Base-by-base conservation (phyloP, 441 rosid species). In the Eutrema salsugineum region DNA sequence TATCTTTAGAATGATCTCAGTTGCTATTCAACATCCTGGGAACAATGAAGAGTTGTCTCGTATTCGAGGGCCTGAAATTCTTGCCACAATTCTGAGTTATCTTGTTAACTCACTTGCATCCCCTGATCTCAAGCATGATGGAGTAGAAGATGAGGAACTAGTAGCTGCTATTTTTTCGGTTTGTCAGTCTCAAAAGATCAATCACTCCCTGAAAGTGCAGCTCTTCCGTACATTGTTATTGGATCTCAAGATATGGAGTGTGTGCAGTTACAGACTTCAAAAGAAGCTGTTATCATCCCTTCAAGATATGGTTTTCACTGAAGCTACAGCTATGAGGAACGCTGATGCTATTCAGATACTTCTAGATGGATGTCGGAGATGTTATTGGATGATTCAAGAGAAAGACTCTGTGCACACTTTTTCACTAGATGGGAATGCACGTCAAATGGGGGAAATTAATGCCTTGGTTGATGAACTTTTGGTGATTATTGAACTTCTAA, bases 311-410 rank as follows among this genome's bases (percentile, higher is more conserved):
- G 99, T 91, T 75, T 91, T 94, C 79, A 88, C 90, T 6, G 97
- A 94, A 81, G 88, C 99, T 30, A 54, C 63, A 32, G 90, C 81
- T 63, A 94, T 94, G 99, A 85, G 92, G 65, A 89, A 91, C 77
- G 97, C 97, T 58, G 91, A 90, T 80, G 99, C 99, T 78, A 87
- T 94, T 80, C 97, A 94, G 75, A 81, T 91, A 93, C 97, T 94
- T 81, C 89, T 94, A 60, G 97, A 94, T 83, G 94, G 97, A 77
- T 90, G 99, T 83, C 84, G 99, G 79, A 91, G 84, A 81, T 94
- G 99, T 84, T 94, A 90, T 79, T 94, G 99, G 99, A 84, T 77
- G 51, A 68, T 86, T 72, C 85, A 77, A 49, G 97, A 94, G 80
- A 91, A 84, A 82, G 92, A 88, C 73, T 91, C 96, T 8, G 81